These are phyloP conservation scores for Litchi chinensis DNA, from an alignment of 345 rosid genomes.

Conservation along the genomic window DNA sequence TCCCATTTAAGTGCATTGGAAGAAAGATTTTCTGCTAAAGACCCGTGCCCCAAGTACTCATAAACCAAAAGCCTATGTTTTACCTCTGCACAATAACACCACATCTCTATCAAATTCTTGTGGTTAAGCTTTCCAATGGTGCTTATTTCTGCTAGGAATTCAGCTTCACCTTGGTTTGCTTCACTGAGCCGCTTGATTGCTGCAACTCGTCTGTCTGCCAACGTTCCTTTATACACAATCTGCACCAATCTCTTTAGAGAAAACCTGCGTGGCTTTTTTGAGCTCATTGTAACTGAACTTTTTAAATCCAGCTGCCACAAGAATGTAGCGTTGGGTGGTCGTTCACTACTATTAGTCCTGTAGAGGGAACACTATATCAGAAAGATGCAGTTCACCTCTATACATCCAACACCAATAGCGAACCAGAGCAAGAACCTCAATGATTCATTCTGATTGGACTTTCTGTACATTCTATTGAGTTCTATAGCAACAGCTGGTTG, in stretches of 20 bases:
- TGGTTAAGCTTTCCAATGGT: slow-evolving; percentile 44
- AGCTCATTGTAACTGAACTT: slow-evolving; percentile 36
- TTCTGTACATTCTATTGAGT: slow-evolving; percentile 14
- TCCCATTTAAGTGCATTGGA: slow-evolving; percentile 32
- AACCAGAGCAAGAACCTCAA: slow-evolving; percentile 5
- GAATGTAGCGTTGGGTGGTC: slow-evolving; percentile 1
- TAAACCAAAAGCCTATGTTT: slow-evolving; percentile 43
- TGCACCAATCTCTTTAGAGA: slow-evolving; percentile 37
- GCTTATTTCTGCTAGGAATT: slow-evolving; percentile 40
- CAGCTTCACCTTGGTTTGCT: slow-evolving; percentile 29
- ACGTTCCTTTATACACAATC: slow-evolving; percentile 35
- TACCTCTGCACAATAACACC: slow-evolving; percentile 41
- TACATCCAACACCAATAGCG: neutral
- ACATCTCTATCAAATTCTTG: slow-evolving; percentile 41
- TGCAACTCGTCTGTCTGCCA: slow-evolving; percentile 26
- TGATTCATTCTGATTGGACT: neutral
- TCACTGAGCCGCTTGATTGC: slow-evolving; percentile 46
- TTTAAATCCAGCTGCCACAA: slow-evolving; percentile 15
- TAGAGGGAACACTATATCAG: slow-evolving; percentile 18
- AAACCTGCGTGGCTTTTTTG: slow-evolving; percentile 32
- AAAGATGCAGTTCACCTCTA: slow-evolving; percentile 1
- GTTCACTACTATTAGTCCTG: neutral
- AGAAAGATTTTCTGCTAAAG: slow-evolving; percentile 35
- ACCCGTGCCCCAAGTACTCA: slow-evolving; percentile 41
- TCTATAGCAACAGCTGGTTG: neutral